Evolutionary conservation across 441 rosid genomes (phyloP).

Genomic region (Syzygium malaccense): DNA sequence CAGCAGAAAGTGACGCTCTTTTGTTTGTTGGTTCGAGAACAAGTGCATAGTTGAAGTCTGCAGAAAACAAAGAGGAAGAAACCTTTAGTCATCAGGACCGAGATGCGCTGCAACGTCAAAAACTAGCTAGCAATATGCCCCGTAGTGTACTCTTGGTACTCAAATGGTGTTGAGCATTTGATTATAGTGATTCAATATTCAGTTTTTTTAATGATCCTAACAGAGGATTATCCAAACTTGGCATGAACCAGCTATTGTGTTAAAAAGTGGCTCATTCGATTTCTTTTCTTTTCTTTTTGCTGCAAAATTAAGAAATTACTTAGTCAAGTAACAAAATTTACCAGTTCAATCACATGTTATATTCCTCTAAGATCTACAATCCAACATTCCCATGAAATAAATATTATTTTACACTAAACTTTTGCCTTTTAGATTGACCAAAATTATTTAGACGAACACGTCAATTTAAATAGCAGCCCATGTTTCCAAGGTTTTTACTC

Average conservation of each 20-base stretch:
- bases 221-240: neutral
- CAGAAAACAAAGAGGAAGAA: conserved; percentile 1
- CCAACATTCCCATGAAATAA: neutral
- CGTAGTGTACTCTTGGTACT: neutral
- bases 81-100: neutral
- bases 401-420: neutral
- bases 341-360: neutral
- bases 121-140: neutral
- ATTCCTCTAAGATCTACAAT: neutral
- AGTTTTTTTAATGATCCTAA: neutral
- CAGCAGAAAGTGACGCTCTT: conserved; percentile 70
- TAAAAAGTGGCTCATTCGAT: neutral
- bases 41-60: conserved; percentile 75
- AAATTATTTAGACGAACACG: neutral
- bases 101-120: neutral
- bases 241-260: neutral
- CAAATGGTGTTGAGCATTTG: neutral
- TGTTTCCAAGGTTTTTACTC: neutral
- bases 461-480: neutral
- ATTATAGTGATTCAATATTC: neutral
- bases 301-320: neutral
- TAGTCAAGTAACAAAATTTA: neutral
- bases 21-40: conserved; percentile 95
- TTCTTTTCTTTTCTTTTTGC: neutral
- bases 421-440: neutral